Conservation (phyloP, 1,139 yeast species). For the Hanseniaspora uvarum region DNA sequence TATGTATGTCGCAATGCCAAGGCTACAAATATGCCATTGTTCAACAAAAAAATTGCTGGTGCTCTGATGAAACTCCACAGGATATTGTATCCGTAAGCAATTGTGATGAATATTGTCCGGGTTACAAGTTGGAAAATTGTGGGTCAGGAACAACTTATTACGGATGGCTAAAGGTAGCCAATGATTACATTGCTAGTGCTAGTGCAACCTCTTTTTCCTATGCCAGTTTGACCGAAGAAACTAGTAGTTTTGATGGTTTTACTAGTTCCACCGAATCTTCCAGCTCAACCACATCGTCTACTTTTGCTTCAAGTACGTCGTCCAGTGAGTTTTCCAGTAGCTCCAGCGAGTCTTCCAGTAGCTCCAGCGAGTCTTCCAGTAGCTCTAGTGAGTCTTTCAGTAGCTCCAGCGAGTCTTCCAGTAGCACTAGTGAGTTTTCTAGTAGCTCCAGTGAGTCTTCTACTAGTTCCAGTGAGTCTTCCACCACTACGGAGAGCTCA, state of each 20-base stretch:
- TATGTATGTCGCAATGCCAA: conserved; percentile 22
- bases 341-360: too few relatives aligned
- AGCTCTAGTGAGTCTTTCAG: conserved; percentile 8
- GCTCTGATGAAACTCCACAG: conserved; percentile 22
- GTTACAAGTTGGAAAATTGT: conserved; percentile 23
- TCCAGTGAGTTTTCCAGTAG: not conserved
- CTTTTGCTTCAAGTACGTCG: not conserved
- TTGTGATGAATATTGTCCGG: conserved; percentile 24
- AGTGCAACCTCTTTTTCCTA: conserved; percentile 1
- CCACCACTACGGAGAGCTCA: not conserved
- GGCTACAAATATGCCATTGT: conserved; percentile 24
- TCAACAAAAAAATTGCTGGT: conserved; percentile 25
- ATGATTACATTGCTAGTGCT: conserved; percentile 6
- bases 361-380: not conserved
- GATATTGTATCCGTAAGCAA: conserved; percentile 18
- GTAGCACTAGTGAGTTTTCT: conserved; percentile 13
- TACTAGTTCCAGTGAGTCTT: conserved; percentile 2
- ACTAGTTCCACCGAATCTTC: too few relatives aligned
- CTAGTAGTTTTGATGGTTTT: too few relatives aligned
- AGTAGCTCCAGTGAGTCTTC: conserved; percentile 13
- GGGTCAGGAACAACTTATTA: conserved; percentile 21
- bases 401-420: conserved; percentile 3
- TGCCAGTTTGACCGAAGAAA: too few relatives aligned
- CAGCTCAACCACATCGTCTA: not conserved
- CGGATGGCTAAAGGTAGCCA: conserved; percentile 21